These are phyloP conservation scores for Apium graveolens DNA, from an alignment of 129 eudicot genomes.

Conservation along the genomic window DNA sequence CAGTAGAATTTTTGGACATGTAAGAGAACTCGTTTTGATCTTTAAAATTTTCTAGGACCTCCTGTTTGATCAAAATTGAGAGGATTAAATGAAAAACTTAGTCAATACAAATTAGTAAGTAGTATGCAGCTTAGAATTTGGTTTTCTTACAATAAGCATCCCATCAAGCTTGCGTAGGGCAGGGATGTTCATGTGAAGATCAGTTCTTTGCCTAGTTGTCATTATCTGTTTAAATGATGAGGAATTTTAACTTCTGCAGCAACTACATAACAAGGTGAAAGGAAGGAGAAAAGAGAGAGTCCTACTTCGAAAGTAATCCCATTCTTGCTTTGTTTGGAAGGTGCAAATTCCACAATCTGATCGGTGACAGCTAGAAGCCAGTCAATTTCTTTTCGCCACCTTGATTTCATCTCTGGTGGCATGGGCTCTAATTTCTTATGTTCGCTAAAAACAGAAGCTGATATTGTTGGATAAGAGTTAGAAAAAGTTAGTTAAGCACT, in stretches of 20 bases:
- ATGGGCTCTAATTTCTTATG: conserved; percentile 27
- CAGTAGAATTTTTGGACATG: conserved; percentile 17
- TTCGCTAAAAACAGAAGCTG: conserved; percentile 11
- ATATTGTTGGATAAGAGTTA: background rate
- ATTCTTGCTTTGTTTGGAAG: conserved; percentile 35
- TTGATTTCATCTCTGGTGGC: conserved; percentile 29
- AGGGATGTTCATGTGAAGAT: conserved; percentile 44
- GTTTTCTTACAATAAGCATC: conserved; percentile 37
- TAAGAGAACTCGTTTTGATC: conserved; percentile 40
- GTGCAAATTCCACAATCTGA: conserved; percentile 43
- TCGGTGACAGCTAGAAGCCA: conserved; percentile 51
- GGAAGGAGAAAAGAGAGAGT: conserved; percentile 4
- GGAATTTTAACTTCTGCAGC: background rate
- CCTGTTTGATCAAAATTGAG: conserved; percentile 22
- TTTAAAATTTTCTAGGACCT: conserved; percentile 44
- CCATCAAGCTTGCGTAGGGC: conserved; percentile 39
- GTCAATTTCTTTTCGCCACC: conserved; percentile 44
- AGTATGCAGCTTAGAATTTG: background rate
- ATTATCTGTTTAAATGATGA: conserved; percentile 24
- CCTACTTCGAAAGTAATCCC: conserved; percentile 39
- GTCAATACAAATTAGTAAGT: background rate
- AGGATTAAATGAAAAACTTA: background rate
- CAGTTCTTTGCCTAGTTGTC: conserved; percentile 41
- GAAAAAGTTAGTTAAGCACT: background rate
- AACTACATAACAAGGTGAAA: background rate